Conservation (phyloP, 208 protist genomes). For the Acanthamoeba rhysodes region DNA sequence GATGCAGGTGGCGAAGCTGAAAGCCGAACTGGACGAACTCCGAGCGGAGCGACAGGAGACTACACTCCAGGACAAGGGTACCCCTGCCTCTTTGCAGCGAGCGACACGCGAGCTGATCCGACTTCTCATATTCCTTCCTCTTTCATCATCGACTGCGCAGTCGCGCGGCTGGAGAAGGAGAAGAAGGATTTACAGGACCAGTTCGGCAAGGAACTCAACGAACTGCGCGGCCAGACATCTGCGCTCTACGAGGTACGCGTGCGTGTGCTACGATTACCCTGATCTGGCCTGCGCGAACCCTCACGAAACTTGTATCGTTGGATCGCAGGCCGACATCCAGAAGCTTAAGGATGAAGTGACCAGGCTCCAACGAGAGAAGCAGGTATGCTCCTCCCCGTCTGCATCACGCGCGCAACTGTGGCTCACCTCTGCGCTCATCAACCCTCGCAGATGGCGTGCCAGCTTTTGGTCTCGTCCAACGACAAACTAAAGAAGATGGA, state of each 20-base stretch:
- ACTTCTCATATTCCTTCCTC: no score
- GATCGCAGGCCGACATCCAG: background rate
- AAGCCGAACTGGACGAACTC: background rate
- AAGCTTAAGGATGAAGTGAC: background rate
- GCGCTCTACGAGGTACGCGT: background rate
- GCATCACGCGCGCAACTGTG: background rate
- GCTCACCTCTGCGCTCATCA: background rate
- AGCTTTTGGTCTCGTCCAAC: background rate
- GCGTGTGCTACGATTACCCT: background rate
- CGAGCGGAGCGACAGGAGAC: constrained; percentile 37
- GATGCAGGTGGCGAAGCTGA: background rate
- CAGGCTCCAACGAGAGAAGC: background rate
- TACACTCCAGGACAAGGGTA: background rate
- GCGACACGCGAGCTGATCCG: no score
- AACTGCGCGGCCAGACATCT: background rate
- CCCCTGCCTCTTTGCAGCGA: background rate
- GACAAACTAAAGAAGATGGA: constrained; percentile 32
- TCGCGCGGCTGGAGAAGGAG: constrained; percentile 6
- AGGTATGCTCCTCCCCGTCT: background rate
- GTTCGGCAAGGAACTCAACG: background rate
- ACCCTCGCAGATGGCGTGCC: background rate
- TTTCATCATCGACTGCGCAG: no score
- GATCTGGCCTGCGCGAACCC: no score
- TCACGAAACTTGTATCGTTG: no score
- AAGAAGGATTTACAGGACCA: constrained; percentile 21